Percentiles rank a stretch among this genome's conserved stretches.
Evolutionary conservation across 1,284 basidiomycete species (phyloP).

Genomic region (Mrakiaceae sp.): DNA sequence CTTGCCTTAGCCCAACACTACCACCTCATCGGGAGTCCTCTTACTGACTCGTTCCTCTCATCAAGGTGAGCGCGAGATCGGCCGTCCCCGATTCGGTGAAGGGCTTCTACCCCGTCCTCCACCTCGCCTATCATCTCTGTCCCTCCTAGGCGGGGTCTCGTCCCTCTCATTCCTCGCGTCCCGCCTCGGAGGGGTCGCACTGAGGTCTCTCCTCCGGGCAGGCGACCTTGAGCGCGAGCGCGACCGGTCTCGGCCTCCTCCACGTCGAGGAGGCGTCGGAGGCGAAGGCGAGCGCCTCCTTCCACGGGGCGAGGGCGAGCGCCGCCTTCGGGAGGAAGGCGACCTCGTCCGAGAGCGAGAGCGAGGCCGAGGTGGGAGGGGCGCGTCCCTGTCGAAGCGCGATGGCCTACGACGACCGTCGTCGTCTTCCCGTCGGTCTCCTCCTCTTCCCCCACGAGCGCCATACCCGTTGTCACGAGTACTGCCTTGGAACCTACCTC

Average conservation of each 20-base stretch:
- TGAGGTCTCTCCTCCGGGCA: background rate
- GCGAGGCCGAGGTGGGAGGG: background rate
- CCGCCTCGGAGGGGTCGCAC: background rate
- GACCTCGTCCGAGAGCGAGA: conserved; percentile 14
- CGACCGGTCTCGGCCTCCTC: background rate
- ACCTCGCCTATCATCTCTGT: no score
- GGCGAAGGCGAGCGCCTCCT: background rate
- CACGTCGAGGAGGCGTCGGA: background rate
- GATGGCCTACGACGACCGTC: conserved; percentile 32
- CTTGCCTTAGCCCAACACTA: no score
- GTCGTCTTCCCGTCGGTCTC: background rate
- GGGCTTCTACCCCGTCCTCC: no score
- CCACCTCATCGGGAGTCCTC: no score
- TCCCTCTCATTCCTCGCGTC: background rate
- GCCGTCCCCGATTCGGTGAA: no score
- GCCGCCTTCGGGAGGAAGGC: conserved; percentile 20
- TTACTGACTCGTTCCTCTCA: no score
- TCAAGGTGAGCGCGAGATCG: no score
- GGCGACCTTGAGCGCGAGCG: background rate
- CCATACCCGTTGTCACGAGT: background rate
- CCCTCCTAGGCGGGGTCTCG: background rate
- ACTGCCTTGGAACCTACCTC: background rate
- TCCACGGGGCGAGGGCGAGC: conserved; percentile 22
- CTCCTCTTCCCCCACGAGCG: background rate
- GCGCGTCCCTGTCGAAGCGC: conserved; percentile 25